These are phyloP conservation scores for Juncus inflexus DNA, from an alignment of 176 grass and related monocot species.

Conservation along the genomic window DNA sequence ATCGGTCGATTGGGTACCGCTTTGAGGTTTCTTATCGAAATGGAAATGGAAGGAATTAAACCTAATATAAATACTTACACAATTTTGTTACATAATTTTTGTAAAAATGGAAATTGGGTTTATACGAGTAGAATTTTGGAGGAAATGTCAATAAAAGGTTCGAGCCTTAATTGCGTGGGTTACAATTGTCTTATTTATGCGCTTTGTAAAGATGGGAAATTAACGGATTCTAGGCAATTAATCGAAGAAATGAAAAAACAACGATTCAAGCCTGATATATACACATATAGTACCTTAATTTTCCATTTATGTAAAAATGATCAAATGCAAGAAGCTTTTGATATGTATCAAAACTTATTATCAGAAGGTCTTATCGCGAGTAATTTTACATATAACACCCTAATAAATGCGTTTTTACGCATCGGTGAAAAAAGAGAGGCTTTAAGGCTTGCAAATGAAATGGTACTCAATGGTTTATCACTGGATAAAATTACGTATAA, in stretches of 20 bases:
- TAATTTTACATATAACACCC: constrained; percentile 77
- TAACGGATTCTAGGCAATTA: constrained; percentile 50
- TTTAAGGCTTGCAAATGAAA: constrained; percentile 62
- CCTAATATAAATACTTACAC: constrained; percentile 66
- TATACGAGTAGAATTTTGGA: constrained; percentile 42
- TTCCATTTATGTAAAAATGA: constrained; percentile 56
- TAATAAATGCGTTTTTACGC: constrained; percentile 57
- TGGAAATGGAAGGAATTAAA: constrained; percentile 45
- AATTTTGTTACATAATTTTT: constrained; percentile 63
- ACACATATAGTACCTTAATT: constrained; percentile 77
- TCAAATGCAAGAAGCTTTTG: constrained; percentile 54
- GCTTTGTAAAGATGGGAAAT: constrained; percentile 54
- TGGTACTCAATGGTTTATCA: constrained; percentile 60
- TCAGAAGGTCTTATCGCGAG: constrained; percentile 62
- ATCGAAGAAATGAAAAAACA: constrained; percentile 67
- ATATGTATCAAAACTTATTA: constrained; percentile 59
- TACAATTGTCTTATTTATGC: constrained; percentile 89
- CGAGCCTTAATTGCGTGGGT: constrained; percentile 50
- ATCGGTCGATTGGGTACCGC: constrained; percentile 55
- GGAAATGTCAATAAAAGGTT: constrained; percentile 59
- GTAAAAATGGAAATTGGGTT: constrained; percentile 62
- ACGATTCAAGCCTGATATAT: constrained; percentile 76
- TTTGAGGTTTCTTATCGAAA: constrained; percentile 51
- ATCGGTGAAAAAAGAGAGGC: constrained; percentile 55
- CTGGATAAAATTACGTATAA: constrained; percentile 85